These are phyloP conservation scores for Leishmania major DNA, from an alignment of 208 protist species.

Conservation along the genomic window DNA sequence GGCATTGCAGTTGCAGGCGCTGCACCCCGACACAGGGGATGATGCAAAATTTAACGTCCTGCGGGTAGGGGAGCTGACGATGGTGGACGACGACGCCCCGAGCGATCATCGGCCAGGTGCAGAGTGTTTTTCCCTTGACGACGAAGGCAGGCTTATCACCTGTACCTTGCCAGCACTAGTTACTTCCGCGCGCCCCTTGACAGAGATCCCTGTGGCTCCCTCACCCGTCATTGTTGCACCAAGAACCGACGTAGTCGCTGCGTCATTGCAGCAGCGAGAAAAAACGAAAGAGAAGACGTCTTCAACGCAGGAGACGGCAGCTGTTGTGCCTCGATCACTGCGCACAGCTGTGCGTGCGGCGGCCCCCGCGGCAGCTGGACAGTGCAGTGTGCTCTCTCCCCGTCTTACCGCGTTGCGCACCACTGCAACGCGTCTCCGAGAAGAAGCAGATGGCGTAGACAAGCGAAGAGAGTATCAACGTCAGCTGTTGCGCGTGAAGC, in stretches of 20 bases:
- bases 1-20: constrained; percentile 45
- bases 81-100: neutral
- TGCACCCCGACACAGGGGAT: constrained; percentile 36
- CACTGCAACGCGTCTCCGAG: constrained; percentile 37
- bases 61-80: constrained; percentile 6
- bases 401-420: constrained; percentile 40
- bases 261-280: neutral
- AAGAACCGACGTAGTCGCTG: neutral
- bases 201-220: neutral
- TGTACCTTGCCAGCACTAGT: constrained; percentile 9
- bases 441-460: constrained; percentile 62
- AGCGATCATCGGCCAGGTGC: neutral
- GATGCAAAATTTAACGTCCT: constrained; percentile 40
- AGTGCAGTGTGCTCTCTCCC: constrained; percentile 13
- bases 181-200: constrained; percentile 6
- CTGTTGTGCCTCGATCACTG: neutral
- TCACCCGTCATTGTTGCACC: neutral
- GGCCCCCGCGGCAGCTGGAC: neutral
- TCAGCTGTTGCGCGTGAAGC: constrained; percentile 9
- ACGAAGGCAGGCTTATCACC: constrained; percentile 49
- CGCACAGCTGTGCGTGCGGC: constrained; percentile 14
- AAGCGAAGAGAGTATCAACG: constrained; percentile 17
- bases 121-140: constrained; percentile 65
- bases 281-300: neutral
- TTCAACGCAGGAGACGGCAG: neutral